Percentiles rank a stretch among this genome's conserved stretches.
These are phyloP conservation scores for Microcyclospora tardicrescens DNA, from an alignment of 2,329 filamentous ascomycete genomes.

Conservation along the genomic window DNA sequence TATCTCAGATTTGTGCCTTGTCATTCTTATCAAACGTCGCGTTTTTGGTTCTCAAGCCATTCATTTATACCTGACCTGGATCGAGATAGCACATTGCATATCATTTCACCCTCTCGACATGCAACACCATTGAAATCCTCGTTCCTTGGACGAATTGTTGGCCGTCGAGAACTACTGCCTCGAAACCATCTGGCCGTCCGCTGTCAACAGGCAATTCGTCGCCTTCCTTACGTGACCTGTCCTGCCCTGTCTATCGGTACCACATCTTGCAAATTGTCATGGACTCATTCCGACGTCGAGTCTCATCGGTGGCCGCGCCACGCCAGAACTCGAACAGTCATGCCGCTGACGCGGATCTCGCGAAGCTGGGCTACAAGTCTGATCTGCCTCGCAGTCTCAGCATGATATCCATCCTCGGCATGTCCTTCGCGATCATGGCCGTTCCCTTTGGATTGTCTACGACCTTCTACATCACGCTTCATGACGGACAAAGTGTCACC, in stretches of 20 bases:
- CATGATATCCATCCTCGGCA: conserved; percentile 56
- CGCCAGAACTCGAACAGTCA: background rate
- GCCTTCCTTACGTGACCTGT: too few species aligned
- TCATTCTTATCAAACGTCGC: too few species aligned
- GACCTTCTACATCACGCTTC: conserved; percentile 54
- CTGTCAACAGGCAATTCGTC: too few species aligned
- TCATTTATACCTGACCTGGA: too few species aligned
- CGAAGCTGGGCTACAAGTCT: conserved; percentile 54
- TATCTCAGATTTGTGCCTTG: too few species aligned
- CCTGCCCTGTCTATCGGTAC: background rate
- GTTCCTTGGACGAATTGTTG: too few species aligned
- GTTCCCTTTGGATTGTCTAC: conserved; percentile 56
- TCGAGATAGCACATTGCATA: too few species aligned
- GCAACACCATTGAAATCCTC: too few species aligned
- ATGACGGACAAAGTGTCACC: conserved; percentile 55
- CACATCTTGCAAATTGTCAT: background rate
- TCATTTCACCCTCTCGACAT: too few species aligned
- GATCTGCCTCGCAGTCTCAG: conserved; percentile 54
- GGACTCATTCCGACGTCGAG: background rate
- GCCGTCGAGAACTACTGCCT: too few species aligned
- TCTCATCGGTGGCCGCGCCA: background rate
- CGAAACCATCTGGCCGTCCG: too few species aligned
- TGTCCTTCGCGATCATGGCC: conserved; percentile 65
- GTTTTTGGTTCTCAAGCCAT: too few species aligned
- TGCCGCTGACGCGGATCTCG: conserved; percentile 46